phyloP scores from a whole-genome alignment of 208 protist species.

The Porcisia hertigi region DNA sequence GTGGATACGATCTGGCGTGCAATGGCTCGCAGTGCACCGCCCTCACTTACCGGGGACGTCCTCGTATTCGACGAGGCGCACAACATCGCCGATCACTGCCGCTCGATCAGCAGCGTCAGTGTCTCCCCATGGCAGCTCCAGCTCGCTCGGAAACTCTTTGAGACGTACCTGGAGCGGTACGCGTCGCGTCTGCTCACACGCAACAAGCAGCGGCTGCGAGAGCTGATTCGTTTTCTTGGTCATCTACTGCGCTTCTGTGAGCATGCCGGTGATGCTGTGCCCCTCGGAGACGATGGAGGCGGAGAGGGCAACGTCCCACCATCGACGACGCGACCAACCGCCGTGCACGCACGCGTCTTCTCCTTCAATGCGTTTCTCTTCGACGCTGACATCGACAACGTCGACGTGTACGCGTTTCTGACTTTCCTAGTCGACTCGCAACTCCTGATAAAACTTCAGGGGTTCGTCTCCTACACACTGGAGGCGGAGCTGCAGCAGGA shows the following conservation, averaged over 20 bases:
- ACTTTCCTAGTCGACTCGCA: slow-evolving; percentile 60
- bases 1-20: slow-evolving; percentile 22
- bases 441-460: slow-evolving; percentile 75
- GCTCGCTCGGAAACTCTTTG: slow-evolving; percentile 44
- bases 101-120: slow-evolving; percentile 62
- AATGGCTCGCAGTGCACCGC: slow-evolving; percentile 28
- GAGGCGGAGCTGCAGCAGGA: slow-evolving; percentile 11
- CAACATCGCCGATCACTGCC: slow-evolving; percentile 94
- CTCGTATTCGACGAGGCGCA: slow-evolving; percentile 96
- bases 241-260: slow-evolving; percentile 23
- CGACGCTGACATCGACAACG: slow-evolving; percentile 65
- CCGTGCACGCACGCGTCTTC: slow-evolving; percentile 8
- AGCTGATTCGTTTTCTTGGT: slow-evolving; percentile 72
- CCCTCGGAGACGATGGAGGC: not conserved
- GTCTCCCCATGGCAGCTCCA: slow-evolving; percentile 49
- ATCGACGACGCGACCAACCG: not conserved
- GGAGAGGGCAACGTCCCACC: not conserved
- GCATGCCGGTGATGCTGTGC: not conserved
- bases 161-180: slow-evolving; percentile 76
- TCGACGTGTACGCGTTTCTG: slow-evolving; percentile 69
- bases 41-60: slow-evolving; percentile 76
- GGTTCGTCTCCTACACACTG: slow-evolving; percentile 39
- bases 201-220: slow-evolving; percentile 89
- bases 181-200: slow-evolving; percentile 74
- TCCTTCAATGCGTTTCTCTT: slow-evolving; percentile 71